Conservation (phyloP, 306 rosid species). For the Pterocarpus macrocarpus region DNA sequence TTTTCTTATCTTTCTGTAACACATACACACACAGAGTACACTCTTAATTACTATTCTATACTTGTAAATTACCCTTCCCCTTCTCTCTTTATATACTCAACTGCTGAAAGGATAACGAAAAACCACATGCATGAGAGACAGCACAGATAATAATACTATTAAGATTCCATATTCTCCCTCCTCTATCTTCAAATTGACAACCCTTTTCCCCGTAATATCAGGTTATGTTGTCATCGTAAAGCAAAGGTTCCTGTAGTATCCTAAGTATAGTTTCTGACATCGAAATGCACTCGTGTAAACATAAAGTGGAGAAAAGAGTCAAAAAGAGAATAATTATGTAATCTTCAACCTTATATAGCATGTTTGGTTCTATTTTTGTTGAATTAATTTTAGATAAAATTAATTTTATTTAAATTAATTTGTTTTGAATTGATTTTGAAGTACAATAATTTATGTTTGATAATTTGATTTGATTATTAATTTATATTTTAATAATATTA, state of each 20-base stretch:
- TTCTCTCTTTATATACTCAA: slow-evolving; percentile 40
- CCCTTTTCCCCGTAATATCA: slow-evolving; percentile 24
- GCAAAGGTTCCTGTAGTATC: slow-evolving; percentile 10
- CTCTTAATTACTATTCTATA: background rate
- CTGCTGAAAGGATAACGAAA: background rate
- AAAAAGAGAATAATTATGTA: background rate
- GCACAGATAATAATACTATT: background rate
- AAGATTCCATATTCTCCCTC: slow-evolving; percentile 36
- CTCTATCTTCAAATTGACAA: slow-evolving; percentile 19
- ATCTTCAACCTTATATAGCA: too few relatives aligned
- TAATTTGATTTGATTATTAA: too few relatives aligned
- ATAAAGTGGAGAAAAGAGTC: too few relatives aligned
- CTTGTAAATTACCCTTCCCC: background rate
- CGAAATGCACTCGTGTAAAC: background rate
- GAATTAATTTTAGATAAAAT: too few relatives aligned
- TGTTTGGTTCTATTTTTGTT: too few relatives aligned
- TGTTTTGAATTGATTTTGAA: too few relatives aligned
- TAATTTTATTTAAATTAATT: too few relatives aligned
- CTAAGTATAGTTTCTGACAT: background rate
- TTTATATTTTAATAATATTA: too few relatives aligned
- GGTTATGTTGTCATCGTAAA: slow-evolving; percentile 7
- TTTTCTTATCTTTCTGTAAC: slow-evolving; percentile 23
- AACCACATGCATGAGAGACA: slow-evolving; percentile 18
- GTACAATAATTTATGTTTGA: too few relatives aligned
- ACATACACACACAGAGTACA: background rate